Base-by-base conservation (phyloP, 2,329 filamentous ascomycete species). In the Penicillium sclerotigenum region DNA sequence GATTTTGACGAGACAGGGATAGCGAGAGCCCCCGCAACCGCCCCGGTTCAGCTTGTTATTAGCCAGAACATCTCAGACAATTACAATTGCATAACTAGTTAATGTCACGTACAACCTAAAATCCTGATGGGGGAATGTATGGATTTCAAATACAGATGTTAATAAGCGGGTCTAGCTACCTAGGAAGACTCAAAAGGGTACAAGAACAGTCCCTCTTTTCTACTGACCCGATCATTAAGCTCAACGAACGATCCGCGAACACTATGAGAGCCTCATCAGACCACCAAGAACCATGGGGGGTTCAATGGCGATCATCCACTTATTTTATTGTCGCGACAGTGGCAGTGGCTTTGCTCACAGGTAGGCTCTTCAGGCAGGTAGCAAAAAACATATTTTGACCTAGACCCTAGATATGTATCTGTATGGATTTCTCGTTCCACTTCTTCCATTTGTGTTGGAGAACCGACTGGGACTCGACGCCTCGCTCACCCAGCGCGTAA, bases 391-490 rank as follows among this genome's bases (percentile, higher is more conserved):
- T 20, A 13, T 26, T 1, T 34, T 52, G 13, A 56, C 29, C 10
- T 5, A 8, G 18, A 1, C 8, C 20, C 31, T 50, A 71, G 68
- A 71, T 41, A 61, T 60, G 13, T 70, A 69, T 20, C 61, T 71
- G 1, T 70, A 67, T 47, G 60, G 60, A 11, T 71, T 71, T 31
- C 52, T 72, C n/a, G 64, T 72, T 1, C 68, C 69, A 2, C 67
- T 72, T 37, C 62, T 73, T 5, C 66, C 66, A 3, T 67, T 65
- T 18, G 59, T 71, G 9, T 48, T 71, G 3, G 63, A 69, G 53
- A 56, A 56, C 33, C 68, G 68, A n/a, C 52, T 72, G 6, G 52
- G 56, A 18, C 47, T 71, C 11, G 61, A 67, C 24, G 47, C 47
- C 10, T 59, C 59, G 3, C 47, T 64, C 20, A 67, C 66, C 5